A percentile compares a stretch with the other conserved stretches of the same genome.
phyloP scores from a whole-genome alignment of 345 rosid species.

The Linum trigynum region DNA sequence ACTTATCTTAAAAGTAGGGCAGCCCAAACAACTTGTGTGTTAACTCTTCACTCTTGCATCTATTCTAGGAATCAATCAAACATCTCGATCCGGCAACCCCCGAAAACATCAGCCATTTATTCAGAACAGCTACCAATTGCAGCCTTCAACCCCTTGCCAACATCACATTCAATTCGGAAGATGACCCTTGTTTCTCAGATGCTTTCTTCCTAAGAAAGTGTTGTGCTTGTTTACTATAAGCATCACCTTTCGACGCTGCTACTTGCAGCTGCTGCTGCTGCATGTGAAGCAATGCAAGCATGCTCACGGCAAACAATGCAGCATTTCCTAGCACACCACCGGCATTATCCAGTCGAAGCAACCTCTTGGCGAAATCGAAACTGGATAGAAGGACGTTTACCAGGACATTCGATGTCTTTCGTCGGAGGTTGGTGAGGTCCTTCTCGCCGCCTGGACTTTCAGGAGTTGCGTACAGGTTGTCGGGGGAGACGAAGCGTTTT shows the following conservation, averaged over 20 bases:
- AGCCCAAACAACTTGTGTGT: too few relatives aligned
- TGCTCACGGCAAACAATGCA: slow-evolving; percentile 63
- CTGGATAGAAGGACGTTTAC: slow-evolving; percentile 43
- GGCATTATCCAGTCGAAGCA: slow-evolving; percentile 43
- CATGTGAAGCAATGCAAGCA: slow-evolving; percentile 68
- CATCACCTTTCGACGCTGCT: slow-evolving; percentile 29
- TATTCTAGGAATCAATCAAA: too few relatives aligned
- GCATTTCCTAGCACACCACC: slow-evolving; percentile 71
- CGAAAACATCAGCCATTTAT: too few relatives aligned
- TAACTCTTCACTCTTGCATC: too few relatives aligned
- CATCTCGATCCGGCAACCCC: too few relatives aligned
- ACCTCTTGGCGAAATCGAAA: slow-evolving; percentile 48
- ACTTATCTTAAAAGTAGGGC: too few relatives aligned
- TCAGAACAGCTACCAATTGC: neutral
- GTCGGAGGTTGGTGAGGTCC: slow-evolving; percentile 16
- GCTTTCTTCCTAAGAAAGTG: neutral
- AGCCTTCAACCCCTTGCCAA: slow-evolving; percentile 58
- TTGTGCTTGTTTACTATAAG: slow-evolving; percentile 28
- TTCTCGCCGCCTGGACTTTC: slow-evolving; percentile 29
- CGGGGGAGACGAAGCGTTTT: slow-evolving; percentile 44
- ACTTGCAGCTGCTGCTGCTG: slow-evolving; percentile 26
- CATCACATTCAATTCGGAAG: slow-evolving; percentile 55
- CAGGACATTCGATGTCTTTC: slow-evolving; percentile 28
- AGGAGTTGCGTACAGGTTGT: slow-evolving; percentile 37
- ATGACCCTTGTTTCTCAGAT: slow-evolving; percentile 26